These are phyloP conservation scores for Aspergillus quadrilineatus DNA, from an alignment of 2,329 filamentous ascomycete species.

Conservation along the genomic window DNA sequence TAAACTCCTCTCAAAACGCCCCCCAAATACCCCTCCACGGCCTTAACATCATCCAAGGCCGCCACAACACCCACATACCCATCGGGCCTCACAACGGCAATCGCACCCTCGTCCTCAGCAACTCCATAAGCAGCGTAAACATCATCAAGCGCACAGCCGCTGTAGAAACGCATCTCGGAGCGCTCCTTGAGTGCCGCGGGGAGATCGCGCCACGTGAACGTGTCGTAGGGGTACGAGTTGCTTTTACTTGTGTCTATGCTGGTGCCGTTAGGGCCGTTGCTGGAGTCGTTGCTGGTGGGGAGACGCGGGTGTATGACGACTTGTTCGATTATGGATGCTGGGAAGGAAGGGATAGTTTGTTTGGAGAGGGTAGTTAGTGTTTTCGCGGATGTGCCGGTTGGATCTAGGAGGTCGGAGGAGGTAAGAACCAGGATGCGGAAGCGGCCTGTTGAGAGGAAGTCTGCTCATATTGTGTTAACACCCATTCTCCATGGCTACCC, in stretches of 20 bases:
- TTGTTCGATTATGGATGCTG: constrained; percentile 32
- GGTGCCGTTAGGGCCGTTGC: neutral
- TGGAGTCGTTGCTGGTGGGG: neutral
- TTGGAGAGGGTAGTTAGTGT: constrained; percentile 25
- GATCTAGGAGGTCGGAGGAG: constrained; percentile 35
- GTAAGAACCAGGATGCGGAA: constrained; percentile 39
- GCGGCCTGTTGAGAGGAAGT: constrained; percentile 38
- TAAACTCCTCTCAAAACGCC: constrained; percentile 18
- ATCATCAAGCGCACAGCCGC: constrained; percentile 33
- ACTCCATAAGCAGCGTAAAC: constrained; percentile 40
- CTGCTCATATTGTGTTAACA: constrained; percentile 18
- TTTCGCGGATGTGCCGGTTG: constrained; percentile 26
- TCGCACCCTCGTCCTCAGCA: constrained; percentile 27
- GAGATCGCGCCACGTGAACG: constrained; percentile 36
- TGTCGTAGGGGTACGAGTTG: constrained; percentile 3
- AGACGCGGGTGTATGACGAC: constrained; percentile 36
- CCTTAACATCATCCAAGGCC: constrained; percentile 27
- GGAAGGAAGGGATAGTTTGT: constrained; percentile 26
- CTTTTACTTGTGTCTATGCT: neutral
- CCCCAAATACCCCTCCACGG: constrained; percentile 29
- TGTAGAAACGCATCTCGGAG: constrained; percentile 40
- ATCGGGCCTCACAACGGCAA: constrained; percentile 41
- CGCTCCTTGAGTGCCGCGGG: constrained; percentile 31
- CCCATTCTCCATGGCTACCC: neutral
- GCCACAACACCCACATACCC: constrained; percentile 37